Conservation (phyloP, 768 basidiomycete genomes). For the Zangia roseola region DNA sequence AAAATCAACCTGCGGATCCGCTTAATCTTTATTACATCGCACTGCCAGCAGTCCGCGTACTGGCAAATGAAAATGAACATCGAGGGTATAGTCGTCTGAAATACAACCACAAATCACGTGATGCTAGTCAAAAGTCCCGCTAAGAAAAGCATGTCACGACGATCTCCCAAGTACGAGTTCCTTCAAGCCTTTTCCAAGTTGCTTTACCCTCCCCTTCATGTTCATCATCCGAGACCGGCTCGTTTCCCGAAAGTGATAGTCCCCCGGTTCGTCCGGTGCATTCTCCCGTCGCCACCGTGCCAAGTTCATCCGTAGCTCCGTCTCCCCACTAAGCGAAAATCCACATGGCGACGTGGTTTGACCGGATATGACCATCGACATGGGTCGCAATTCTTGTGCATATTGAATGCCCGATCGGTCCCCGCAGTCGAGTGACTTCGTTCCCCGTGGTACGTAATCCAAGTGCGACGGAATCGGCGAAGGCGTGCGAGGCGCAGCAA, state of each 20-base stretch:
- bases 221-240: conserved; percentile 14
- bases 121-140: background rate
- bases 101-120: background rate
- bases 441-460: conserved; percentile 28
- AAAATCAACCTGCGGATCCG: background rate
- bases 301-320: conserved; percentile 55
- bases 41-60: too few relatives aligned
- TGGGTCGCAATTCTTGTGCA: conserved; percentile 23
- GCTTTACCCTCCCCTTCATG: conserved; percentile 28
- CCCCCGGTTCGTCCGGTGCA: conserved; percentile 30
- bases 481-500: conserved; percentile 26
- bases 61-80: conserved; percentile 1
- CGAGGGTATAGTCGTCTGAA: conserved; percentile 8
- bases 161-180: conserved; percentile 29
- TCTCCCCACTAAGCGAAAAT: conserved; percentile 60
- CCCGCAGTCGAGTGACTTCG: conserved; percentile 33
- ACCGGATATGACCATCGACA: conserved; percentile 28
- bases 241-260: conserved; percentile 31
- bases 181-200: conserved; percentile 31
- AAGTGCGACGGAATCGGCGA: conserved; percentile 24
- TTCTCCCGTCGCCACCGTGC: conserved; percentile 38
- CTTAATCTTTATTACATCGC: too few relatives aligned
- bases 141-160: conserved; percentile 5
- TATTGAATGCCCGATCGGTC: conserved; percentile 20
- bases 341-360: conserved; percentile 32